phyloP scores from a whole-genome alignment of 2,329 filamentous ascomycete genomes.

The Botrytis galanthina region DNA sequence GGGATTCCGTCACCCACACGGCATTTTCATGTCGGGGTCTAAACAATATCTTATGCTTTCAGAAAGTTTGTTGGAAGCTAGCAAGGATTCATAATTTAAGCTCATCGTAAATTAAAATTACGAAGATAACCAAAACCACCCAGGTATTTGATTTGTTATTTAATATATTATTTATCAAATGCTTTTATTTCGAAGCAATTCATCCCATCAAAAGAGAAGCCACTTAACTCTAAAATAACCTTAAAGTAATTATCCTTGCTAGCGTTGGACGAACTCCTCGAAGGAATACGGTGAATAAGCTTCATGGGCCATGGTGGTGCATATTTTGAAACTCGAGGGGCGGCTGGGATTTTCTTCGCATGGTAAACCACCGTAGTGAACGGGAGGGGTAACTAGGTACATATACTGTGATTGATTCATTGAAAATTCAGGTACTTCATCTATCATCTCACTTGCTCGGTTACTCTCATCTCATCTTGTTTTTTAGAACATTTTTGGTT shows the following conservation, averaged over 20 bases:
- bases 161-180: too few relatives aligned
- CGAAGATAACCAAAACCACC: too few relatives aligned
- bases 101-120: too few relatives aligned
- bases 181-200: too few relatives aligned
- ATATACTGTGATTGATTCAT: neutral
- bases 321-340: neutral
- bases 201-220: too few relatives aligned
- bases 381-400: neutral
- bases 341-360: neutral
- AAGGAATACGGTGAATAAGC: neutral
- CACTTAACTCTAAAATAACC: too few relatives aligned
- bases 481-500: neutral
- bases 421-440: neutral
- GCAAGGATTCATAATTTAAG: too few relatives aligned
- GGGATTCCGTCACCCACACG: neutral
- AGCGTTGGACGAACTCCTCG: too few relatives aligned
- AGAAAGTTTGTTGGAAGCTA: too few relatives aligned
- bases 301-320: neutral
- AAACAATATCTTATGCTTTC: too few relatives aligned
- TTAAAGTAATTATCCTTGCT: too few relatives aligned
- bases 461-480: neutral
- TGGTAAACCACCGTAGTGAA: neutral
- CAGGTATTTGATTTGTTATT: too few relatives aligned
- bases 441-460: neutral
- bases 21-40: neutral